Percentiles rank a stretch among this genome's conserved stretches.
Evolutionary conservation across 345 rosid species (phyloP).

Genomic region (Arabidopsis suecica): DNA sequence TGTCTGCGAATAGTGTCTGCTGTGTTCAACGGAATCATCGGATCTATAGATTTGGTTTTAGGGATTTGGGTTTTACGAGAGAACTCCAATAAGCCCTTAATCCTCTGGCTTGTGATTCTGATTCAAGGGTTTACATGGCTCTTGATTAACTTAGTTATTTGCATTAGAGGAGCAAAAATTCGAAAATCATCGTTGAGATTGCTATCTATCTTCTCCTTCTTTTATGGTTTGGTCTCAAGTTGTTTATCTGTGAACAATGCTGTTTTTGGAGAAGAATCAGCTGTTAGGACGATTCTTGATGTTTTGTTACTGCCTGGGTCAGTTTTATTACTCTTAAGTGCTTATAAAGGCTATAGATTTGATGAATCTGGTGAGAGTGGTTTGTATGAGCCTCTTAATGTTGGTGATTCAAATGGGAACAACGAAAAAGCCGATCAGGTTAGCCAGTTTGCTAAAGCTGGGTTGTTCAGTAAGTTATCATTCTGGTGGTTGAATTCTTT

Average conservation of each 20-base stretch:
- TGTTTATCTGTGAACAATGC: slow-evolving; percentile 51
- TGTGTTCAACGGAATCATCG: slow-evolving; percentile 63
- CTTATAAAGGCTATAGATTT: slow-evolving; percentile 49
- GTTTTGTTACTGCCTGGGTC: slow-evolving; percentile 67
- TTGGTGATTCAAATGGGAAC: slow-evolving; percentile 42
- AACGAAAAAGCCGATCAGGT: slow-evolving; percentile 44
- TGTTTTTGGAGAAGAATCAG: slow-evolving; percentile 39
- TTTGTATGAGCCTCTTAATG: slow-evolving; percentile 64
- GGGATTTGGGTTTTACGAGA: slow-evolving; percentile 70
- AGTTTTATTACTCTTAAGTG: slow-evolving; percentile 56
- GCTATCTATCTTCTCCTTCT: slow-evolving; percentile 57
- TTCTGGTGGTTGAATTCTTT: slow-evolving; percentile 92
- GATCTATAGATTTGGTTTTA: slow-evolving; percentile 58
- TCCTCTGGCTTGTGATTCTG: slow-evolving; percentile 55
- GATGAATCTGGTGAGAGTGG: slow-evolving; percentile 46
- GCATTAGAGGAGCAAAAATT: slow-evolving; percentile 50
- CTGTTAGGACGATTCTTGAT: slow-evolving; percentile 51
- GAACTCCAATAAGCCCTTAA: slow-evolving; percentile 56
- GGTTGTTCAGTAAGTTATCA: slow-evolving; percentile 65
- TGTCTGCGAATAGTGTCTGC: slow-evolving; percentile 56
- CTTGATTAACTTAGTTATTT: slow-evolving; percentile 54
- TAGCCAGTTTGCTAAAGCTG: slow-evolving; percentile 64
- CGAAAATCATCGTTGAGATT: slow-evolving; percentile 50
- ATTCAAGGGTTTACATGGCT: slow-evolving; percentile 78
- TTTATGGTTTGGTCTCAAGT: slow-evolving; percentile 55